Evolutionary conservation across 805 yeast species (phyloP), one percentile per base, ranked within the genome.

Genomic region (Kodamaea kaohsiungensis): DNA sequence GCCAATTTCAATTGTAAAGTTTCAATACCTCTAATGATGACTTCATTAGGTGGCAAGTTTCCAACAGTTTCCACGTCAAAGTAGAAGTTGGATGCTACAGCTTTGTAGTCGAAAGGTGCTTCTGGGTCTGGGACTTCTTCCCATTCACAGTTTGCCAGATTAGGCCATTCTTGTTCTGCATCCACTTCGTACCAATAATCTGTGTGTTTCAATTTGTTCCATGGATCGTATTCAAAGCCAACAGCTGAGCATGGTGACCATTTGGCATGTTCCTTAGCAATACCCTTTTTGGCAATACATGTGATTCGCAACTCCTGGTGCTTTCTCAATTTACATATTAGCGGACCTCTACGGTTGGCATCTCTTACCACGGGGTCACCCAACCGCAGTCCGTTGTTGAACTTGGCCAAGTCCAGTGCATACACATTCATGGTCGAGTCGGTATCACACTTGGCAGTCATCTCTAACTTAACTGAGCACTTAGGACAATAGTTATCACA

Each of bases 161-260:
- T 81, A 38, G 99, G 99, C 99, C 99, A 95, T 76, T 95, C 99
- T 46, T 79, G 82, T 40, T 84, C 90, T 35, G 89, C 88, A 66
- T 85, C 88, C 58, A 86, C 93, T 73, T 95, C 99, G 69, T 88
- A 90, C 99, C 99, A 95, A 67, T 83, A 89, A 63, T 91, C 97
- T 0, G 99, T 95, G 69, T 95, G 99, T 67, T 89, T 87, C 64
- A 95, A 80, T 73, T 93, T 95, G 73, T 95, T 95, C 96, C 97
- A 93, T n/a, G 99, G 99, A 66, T 93, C 99, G 67, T 93, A 93
- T 71, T 93, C 99, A 65, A 93, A 93, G 16, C 96, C 98, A 53
- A 93, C 83, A 18, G 98, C 98, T 0, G 98, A 82, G 61, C 96
- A 88, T 10, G 99, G 98, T 6, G 95, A 87, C 99, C 99, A 95